Evolutionary conservation across 306 rosid genomes (phyloP), one percentile per base, ranked within the genome.

Genomic region (Vicia faba): DNA sequence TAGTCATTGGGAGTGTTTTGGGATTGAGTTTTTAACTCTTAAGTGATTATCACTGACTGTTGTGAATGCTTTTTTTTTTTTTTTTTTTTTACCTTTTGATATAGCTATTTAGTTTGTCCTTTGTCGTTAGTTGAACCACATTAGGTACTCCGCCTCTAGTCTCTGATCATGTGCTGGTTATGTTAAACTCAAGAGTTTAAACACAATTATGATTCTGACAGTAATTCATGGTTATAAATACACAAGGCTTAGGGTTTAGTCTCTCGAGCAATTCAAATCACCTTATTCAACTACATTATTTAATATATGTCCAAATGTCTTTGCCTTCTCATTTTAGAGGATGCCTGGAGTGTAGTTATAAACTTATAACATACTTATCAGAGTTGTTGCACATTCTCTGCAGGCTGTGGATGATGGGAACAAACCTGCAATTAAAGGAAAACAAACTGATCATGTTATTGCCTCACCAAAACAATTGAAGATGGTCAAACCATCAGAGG

Each of bases 351-450:
- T 49, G 40, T 57, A 68, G 65, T 73, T 41, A 72, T 48, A 31
- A 50, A 68, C 59, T 73, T 41, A 72, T 48, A 31, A 50, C 33
- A 23, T 57, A 14, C 45, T 64, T 28, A 77, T 64, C 33, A 68
- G 65, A 43, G 58, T 59, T 65, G 31, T 68, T 69, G 60, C 63
- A 14, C 45, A 53, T 77, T 64, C 62, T 72, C 29, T 80, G 70
- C 72, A 93, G 98, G 85, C 64, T 57, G 66, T 77, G 20, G 73
- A 83, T 48, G 88, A 79, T 69, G 88, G 78, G 72, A 79, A 48
- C 68, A 84, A 81, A 77, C 65, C 85, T 33, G 61, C 64, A 43
- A 60, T 73, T 68, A 86, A 84, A 77, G 89, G 85, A 74, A 92
- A 83, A 75, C 78, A 76, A 11, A 31, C 70, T 23, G 79, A 65